Conservation (phyloP, 768 basidiomycete genomes). For the Suillus sp. region DNA sequence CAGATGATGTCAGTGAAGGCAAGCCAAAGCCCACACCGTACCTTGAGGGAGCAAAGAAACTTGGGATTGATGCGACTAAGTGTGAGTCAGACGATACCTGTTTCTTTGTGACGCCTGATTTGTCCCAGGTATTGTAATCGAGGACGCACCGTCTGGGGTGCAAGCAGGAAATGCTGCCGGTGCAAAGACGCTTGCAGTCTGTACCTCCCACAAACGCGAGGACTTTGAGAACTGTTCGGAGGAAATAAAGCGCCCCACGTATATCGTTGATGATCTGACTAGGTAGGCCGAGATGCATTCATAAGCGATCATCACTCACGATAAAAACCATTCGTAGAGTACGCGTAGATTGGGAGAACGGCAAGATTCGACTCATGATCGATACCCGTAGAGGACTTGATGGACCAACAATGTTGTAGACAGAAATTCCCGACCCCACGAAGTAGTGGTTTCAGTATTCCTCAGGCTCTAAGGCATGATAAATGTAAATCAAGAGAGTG, state of each 20-base stretch:
- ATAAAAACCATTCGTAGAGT: neutral
- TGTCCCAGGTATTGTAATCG: conserved; percentile 76
- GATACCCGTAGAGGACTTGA: neutral
- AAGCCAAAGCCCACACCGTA: conserved; percentile 91
- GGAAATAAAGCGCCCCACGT: conserved; percentile 48
- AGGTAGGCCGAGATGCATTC: conserved; percentile 43
- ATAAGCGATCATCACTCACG: neutral
- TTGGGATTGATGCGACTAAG: conserved; percentile 54
- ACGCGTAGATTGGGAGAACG: neutral
- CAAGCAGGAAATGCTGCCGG: conserved; percentile 76
- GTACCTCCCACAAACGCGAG: conserved; percentile 72
- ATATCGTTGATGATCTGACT: conserved; percentile 68
- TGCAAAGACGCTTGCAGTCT: conserved; percentile 75
- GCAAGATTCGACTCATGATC: conserved; percentile 1
- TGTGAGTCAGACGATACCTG: conserved; percentile 43
- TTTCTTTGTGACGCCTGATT: conserved; percentile 2
- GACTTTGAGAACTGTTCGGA: conserved; percentile 52
- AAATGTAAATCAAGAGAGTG: neutral
- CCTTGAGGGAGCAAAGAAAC: conserved; percentile 67
- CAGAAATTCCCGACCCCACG: neutral
- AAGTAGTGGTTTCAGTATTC: neutral
- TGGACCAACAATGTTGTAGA: neutral
- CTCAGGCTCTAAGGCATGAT: neutral
- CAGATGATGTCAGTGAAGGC: conserved; percentile 55
- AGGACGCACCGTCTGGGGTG: conserved; percentile 88